Percentiles rank a stretch among this genome's conserved stretches.
These are phyloP conservation scores for Trichoderma koningiopsis DNA, from an alignment of 2,329 filamentous ascomycete genomes.

Conservation along the genomic window DNA sequence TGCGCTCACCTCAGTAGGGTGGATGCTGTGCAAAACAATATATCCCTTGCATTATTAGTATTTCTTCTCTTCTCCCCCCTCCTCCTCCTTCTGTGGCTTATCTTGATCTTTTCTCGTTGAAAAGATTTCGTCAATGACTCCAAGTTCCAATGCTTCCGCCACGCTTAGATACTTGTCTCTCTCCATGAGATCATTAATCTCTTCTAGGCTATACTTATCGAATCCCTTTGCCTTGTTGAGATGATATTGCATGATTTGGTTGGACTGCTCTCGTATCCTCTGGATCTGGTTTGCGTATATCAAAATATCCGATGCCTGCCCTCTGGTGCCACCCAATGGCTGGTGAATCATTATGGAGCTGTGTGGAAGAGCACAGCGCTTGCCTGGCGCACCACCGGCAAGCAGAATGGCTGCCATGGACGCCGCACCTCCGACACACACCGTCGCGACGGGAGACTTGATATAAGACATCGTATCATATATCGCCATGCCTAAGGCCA, in stretches of 20 bases:
- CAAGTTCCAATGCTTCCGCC: constrained; percentile 83
- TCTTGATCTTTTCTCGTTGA: constrained; percentile 58
- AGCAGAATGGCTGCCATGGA: constrained; percentile 93
- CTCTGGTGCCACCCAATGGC: constrained; percentile 73
- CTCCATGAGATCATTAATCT: constrained; percentile 95
- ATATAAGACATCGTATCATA: constrained; percentile 99
- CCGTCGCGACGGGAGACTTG: constrained; percentile 85
- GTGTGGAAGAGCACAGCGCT: constrained; percentile 89
- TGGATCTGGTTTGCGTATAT: constrained; percentile 98
- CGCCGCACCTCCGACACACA: constrained; percentile 91
- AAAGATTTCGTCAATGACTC: constrained; percentile 89
- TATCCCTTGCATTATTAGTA: neutral
- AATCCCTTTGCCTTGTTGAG: constrained; percentile 74
- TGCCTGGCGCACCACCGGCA: constrained; percentile 80
- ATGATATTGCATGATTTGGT: constrained; percentile 85
- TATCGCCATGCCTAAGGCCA: constrained; percentile 67
- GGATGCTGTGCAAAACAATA: neutral
- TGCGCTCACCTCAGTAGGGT: neutral
- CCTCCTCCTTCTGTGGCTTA: constrained; percentile 30
- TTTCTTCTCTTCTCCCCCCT: constrained; percentile 25
- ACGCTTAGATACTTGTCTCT: constrained; percentile 92
- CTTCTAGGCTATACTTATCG: constrained; percentile 76
- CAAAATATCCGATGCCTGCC: constrained; percentile 77
- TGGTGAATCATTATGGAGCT: constrained; percentile 97
- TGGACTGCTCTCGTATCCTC: constrained; percentile 79